Evolutionary conservation across 768 basidiomycete genomes (phyloP).

Genomic region (Lyophyllum semitale): DNA sequence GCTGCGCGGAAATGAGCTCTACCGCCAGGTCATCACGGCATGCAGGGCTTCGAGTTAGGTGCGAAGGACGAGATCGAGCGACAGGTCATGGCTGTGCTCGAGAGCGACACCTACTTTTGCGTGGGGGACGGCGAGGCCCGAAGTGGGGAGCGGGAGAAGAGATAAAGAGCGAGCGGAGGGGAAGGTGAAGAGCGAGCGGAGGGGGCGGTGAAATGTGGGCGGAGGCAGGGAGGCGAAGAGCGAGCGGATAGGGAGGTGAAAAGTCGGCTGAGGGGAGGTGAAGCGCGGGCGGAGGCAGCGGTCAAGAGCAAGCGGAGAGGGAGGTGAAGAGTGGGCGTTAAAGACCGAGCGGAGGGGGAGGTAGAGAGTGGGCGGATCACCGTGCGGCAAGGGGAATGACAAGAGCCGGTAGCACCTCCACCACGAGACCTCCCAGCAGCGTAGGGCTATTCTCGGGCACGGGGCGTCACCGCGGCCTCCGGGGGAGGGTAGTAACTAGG

Average conservation of each 20-base stretch:
- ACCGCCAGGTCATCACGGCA: constrained; percentile 82
- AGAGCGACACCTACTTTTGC: constrained; percentile 65
- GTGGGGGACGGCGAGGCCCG: constrained; percentile 62
- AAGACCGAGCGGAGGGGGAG: too few relatives aligned
- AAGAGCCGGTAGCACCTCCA: constrained; percentile 39
- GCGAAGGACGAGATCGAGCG: constrained; percentile 82
- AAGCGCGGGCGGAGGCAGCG: constrained; percentile 55
- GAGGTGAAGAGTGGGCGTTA: too few relatives aligned
- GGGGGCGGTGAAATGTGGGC: too few relatives aligned
- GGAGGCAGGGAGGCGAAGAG: too few relatives aligned
- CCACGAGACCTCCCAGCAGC: constrained; percentile 34
- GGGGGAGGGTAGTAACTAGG: neutral
- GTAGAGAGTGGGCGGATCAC: constrained; percentile 72
- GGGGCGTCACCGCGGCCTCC: constrained; percentile 21
- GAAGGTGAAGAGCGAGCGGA: constrained; percentile 27
- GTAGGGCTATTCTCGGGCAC: constrained; percentile 19
- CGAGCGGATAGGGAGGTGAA: too few relatives aligned
- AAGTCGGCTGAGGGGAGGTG: too few relatives aligned
- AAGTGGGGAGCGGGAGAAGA: constrained; percentile 40
- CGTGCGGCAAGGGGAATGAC: constrained; percentile 47
- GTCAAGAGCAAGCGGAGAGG: constrained; percentile 80
- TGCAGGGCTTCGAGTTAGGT: constrained; percentile 98
- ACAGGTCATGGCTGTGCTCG: constrained; percentile 70
- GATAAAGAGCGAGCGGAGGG: constrained; percentile 31
- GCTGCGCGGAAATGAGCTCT: constrained; percentile 84